A percentile compares a stretch with the other conserved stretches of the same genome.
Evolutionary conservation across 306 rosid genomes (phyloP).

Genomic region (Prunus campanulata): DNA sequence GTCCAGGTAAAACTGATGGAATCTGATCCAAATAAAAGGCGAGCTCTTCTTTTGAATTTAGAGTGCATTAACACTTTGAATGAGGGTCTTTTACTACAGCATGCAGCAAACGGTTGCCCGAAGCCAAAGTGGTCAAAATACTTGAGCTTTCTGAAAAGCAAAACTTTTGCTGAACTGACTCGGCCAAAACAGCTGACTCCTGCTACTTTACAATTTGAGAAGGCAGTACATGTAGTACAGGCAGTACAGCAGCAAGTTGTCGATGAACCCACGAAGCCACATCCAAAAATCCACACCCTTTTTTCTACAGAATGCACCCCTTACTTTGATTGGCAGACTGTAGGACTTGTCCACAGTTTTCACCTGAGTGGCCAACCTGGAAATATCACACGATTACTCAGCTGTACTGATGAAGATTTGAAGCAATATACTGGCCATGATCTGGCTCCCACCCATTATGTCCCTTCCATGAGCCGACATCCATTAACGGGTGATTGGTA

Average conservation of each 20-base stretch:
- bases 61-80: constrained; percentile 85
- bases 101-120: constrained; percentile 77
- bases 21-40: constrained; percentile 54
- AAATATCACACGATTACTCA: constrained; percentile 88
- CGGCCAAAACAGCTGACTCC: constrained; percentile 63
- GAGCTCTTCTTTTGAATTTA: constrained; percentile 56
- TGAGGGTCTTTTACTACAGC: constrained; percentile 85
- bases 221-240: constrained; percentile 34
- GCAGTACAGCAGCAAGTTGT: constrained; percentile 25
- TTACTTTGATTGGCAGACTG: constrained; percentile 98
- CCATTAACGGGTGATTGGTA: constrained; percentile 99
- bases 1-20: constrained; percentile 69
- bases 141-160: constrained; percentile 82
- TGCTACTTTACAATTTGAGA: constrained; percentile 60
- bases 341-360: constrained; percentile 92
- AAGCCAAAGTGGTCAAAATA: constrained; percentile 82
- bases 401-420: constrained; percentile 83
- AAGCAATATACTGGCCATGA: constrained; percentile 70
- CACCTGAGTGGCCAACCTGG: constrained; percentile 88
- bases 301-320: constrained; percentile 91
- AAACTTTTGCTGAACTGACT: constrained; percentile 75
- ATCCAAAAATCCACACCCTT: constrained; percentile 82
- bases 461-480: constrained; percentile 93
- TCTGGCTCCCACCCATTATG: constrained; percentile 95
- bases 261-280: constrained; percentile 38